Base-by-base conservation (phyloP, 1,284 basidiomycete species). In the Mycena sp. region DNA sequence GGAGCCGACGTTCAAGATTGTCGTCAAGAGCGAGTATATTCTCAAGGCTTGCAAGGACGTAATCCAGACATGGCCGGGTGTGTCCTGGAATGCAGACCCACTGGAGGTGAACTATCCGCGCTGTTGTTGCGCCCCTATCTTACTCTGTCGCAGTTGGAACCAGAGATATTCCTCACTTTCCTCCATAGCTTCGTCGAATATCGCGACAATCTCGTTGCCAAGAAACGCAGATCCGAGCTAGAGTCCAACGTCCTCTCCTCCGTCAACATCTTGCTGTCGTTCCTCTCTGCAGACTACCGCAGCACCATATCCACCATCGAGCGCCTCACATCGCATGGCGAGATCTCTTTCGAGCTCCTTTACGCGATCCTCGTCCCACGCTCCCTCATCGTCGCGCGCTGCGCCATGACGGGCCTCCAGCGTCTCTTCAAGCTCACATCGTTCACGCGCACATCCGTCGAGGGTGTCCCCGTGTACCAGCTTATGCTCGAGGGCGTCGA, bases 401-500 rank as follows among this genome's bases (percentile, higher is more conserved):
- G 87, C 70, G 80, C 83, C n/a, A 76, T 84, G 45, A 86, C 85
- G 0, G 81, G 81, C 16, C 81, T 84, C 45, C 81, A 81, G 4
- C 80, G 86, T 55, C 76, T 85, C 4, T 81, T 84, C 67, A 75
- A 79, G 44, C 74, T 85, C 12, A 63, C 73, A 2, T 79, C 77
- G 4, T 80, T 74, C 67, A 74, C 73, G 41, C 74, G 76, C 68
- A 81, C 86, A 65, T 87, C 90, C 4, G 91, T 94, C 74, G 85
- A 83, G 64, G 78, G 81, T 32, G 91, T 93, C 65, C 76, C 76
- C 25, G 92, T 93, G 58, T 87, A 86, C 43, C 81, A 84, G 61
- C 75, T 94, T 65, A 83, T 79, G 32, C 80, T 94, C 60, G 83
- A 86, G 72, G 82, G 79, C 61, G 72, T 85, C 44, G 84, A 87